Conservation (phyloP, 176 grass and related monocot genomes). For the Sorghum bicolor region Sorghum_bicolor_NCBIv3 NC_012870.2:14325501-14326000, state of each 20-base stretch:
- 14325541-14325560: neutral
- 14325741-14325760: neutral
- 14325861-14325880: neutral
- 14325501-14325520: neutral
- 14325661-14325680: neutral
- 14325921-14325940: neutral
- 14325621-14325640: slow-evolving; percentile 18
- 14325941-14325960: neutral
- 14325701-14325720: slow-evolving; percentile 13
- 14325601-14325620: slow-evolving; percentile 30
- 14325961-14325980: neutral
- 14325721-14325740: neutral
- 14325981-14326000: neutral
- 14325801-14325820: neutral
- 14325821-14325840: neutral
- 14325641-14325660: slow-evolving; percentile 20
- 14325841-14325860: neutral
- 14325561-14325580: neutral
- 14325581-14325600: slow-evolving; percentile 31
- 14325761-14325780: slow-evolving; percentile 21
- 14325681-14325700: neutral
- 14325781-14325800: neutral
- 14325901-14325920: no score
- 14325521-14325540: neutral
- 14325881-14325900: neutral